Conservation (phyloP, 2,329 filamentous ascomycete species). For the Neofusicoccum kwambonambiense region DNA sequence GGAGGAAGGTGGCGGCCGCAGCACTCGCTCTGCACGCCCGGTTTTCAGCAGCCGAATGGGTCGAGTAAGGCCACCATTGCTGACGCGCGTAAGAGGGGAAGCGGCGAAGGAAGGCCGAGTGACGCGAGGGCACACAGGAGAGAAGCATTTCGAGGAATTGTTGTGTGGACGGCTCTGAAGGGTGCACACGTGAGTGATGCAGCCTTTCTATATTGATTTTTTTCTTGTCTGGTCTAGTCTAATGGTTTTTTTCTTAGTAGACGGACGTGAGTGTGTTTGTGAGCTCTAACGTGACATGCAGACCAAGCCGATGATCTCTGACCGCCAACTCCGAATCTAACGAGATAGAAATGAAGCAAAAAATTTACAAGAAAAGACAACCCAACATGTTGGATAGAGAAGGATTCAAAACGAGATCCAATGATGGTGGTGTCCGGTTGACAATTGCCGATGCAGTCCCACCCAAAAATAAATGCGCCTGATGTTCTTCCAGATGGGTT, state of each 20-base stretch:
- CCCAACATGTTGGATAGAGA: background rate
- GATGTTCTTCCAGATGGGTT: background rate
- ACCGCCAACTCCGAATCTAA: background rate
- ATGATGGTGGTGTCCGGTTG: background rate
- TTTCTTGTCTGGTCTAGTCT: background rate
- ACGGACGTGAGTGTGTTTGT: background rate
- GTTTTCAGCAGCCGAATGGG: no score
- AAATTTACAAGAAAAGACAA: background rate
- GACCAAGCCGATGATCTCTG: background rate
- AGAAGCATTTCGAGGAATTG: no score
- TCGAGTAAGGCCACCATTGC: no score
- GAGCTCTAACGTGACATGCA: slow-evolving; percentile 1
- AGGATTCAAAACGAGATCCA: background rate
- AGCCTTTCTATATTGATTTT: background rate
- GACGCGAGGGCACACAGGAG: no score
- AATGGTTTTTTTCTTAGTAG: background rate
- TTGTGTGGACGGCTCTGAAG: background rate
- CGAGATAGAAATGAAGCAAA: background rate
- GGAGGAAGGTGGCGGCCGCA: no score
- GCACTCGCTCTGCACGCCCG: no score
- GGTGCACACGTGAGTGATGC: background rate
- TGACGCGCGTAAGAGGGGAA: no score
- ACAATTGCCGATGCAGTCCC: slow-evolving; percentile 1
- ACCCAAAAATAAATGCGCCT: background rate
- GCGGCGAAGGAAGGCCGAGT: no score